A percentile compares a stretch with the other conserved stretches of the same genome.
Evolutionary conservation across 768 basidiomycete species (phyloP).

Genomic region (Boletus reticulatus): DNA sequence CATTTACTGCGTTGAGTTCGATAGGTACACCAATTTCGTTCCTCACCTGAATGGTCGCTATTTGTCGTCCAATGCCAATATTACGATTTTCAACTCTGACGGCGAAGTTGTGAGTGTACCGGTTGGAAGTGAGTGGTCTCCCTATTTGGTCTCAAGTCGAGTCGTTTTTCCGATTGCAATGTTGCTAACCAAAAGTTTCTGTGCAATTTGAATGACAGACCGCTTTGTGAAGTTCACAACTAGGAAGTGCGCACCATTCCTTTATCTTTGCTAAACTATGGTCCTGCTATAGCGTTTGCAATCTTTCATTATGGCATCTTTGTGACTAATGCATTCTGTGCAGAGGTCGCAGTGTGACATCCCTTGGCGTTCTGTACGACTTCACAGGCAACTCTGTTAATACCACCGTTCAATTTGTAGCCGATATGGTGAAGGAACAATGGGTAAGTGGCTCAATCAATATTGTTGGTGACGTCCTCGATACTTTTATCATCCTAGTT

Average conservation of each 20-base stretch:
- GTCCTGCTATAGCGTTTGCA: no score
- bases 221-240: slow-evolving; percentile 75
- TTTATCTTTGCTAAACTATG: background rate
- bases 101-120: slow-evolving; percentile 39
- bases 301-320: background rate
- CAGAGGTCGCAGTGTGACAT: slow-evolving; percentile 70
- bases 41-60: slow-evolving; percentile 69
- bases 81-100: slow-evolving; percentile 55
- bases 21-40: slow-evolving; percentile 62
- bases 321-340: background rate
- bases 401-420: slow-evolving; percentile 73
- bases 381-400: slow-evolving; percentile 70
- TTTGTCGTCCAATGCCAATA: slow-evolving; percentile 83
- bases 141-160: background rate
- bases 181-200: slow-evolving; percentile 35
- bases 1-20: background rate
- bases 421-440: slow-evolving; percentile 71
- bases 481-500: slow-evolving; percentile 47
- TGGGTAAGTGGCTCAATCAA: slow-evolving; percentile 52
- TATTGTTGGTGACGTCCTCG: background rate
- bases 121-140: slow-evolving; percentile 38
- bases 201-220: slow-evolving; percentile 33
- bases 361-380: slow-evolving; percentile 77
- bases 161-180: no score
- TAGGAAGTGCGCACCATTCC: slow-evolving; percentile 46